Percentiles rank a stretch among this genome's conserved stretches.
Evolutionary conservation across 257 asterid species (phyloP).

Genomic region (Thymus mandschuricus): DNA sequence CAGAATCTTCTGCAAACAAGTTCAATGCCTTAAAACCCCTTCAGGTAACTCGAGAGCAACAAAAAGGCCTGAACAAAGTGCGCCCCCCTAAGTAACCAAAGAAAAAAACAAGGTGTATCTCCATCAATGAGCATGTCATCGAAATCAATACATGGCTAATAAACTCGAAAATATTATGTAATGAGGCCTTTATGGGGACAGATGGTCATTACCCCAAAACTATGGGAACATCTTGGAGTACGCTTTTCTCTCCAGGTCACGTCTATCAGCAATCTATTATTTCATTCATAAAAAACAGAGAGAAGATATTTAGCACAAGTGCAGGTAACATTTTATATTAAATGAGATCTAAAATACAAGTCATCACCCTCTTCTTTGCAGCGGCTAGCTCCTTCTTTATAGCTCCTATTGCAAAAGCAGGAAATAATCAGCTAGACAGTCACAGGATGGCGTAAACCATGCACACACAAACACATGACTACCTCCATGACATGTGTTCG

Average conservation of each 20-base stretch:
- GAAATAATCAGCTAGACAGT: constrained; percentile 27
- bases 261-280: constrained; percentile 71
- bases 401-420: constrained; percentile 55
- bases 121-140: background rate
- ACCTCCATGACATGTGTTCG: no score
- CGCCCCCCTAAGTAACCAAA: constrained; percentile 8
- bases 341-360: background rate
- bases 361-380: constrained; percentile 77
- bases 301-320: constrained; percentile 19
- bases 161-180: background rate
- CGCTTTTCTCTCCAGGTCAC: constrained; percentile 75
- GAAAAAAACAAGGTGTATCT: background rate
- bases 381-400: constrained; percentile 79
- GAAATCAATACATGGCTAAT: background rate
- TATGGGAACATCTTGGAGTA: constrained; percentile 74
- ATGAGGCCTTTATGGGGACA: background rate
- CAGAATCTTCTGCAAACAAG: constrained; percentile 33
- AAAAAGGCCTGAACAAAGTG: constrained; percentile 37
- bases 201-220: constrained; percentile 37
- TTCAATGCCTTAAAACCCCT: constrained; percentile 28
- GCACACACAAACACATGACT: background rate
- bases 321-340: background rate
- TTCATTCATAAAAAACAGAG: background rate
- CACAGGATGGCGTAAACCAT: background rate
- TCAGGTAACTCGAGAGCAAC: constrained; percentile 33